Evolutionary conservation across 345 rosid genomes (phyloP).

Genomic region (Hibiscus trionum): DNA sequence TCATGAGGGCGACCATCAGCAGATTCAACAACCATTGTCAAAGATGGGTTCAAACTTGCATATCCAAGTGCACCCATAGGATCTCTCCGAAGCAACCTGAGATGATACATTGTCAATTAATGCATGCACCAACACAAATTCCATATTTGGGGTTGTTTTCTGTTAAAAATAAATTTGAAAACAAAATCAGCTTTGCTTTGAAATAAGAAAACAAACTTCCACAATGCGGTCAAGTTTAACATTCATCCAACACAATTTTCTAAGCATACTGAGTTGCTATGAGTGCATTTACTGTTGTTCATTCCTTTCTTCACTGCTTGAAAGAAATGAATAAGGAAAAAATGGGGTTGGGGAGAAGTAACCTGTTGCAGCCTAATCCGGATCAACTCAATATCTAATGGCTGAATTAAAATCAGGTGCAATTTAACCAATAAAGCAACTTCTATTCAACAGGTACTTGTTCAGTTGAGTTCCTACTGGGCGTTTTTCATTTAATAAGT

Average conservation of each 20-base stretch:
- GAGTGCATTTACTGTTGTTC: not conserved
- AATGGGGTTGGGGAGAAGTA: not conserved
- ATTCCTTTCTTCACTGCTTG: not conserved
- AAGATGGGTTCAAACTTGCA: constrained; percentile 59
- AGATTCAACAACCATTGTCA: constrained; percentile 66
- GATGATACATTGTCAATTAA: constrained; percentile 3
- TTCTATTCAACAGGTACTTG: not conserved
- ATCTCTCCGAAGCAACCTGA: constrained; percentile 90
- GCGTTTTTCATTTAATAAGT: not conserved
- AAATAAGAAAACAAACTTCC: not conserved
- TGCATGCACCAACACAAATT: not conserved
- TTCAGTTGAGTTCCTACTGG: not conserved
- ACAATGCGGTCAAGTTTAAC: not conserved
- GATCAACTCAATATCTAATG: not conserved
- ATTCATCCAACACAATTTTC: not conserved
- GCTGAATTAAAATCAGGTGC: not conserved
- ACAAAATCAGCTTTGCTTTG: not conserved
- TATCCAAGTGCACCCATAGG: constrained; percentile 98
- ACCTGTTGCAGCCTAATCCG: not conserved
- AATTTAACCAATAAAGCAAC: not conserved
- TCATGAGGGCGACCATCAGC: constrained; percentile 84
- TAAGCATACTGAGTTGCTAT: not conserved
- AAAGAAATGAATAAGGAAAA: not conserved
- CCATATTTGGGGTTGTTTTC: not conserved
- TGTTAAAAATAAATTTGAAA: not conserved